Evolutionary conservation across 2,329 filamentous ascomycete genomes (phyloP).

Genomic region (Madurella mycetomatis): DNA sequence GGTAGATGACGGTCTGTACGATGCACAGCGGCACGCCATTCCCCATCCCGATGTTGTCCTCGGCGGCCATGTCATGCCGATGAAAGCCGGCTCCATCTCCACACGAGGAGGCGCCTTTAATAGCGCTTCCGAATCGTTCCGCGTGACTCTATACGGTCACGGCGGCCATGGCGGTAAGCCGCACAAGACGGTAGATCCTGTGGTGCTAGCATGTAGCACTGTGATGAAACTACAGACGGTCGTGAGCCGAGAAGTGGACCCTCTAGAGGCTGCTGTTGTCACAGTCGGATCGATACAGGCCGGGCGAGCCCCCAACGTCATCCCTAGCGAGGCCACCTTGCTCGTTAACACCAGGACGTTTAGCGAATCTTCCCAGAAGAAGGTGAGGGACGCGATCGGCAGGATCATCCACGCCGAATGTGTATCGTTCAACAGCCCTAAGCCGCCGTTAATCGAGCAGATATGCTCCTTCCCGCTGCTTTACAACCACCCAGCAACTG

Average conservation of each 20-base stretch:
- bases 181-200: constrained; percentile 42
- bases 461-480: too few species aligned
- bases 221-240: constrained; percentile 35
- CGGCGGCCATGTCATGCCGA: constrained; percentile 34
- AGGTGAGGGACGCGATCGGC: not conserved
- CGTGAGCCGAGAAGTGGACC: constrained; percentile 30
- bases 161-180: constrained; percentile 43
- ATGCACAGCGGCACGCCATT: too few species aligned
- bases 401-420: not conserved
- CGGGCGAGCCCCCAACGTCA: constrained; percentile 42
- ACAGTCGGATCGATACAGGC: constrained; percentile 41
- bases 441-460: too few species aligned
- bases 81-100: constrained; percentile 32
- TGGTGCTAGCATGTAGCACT: constrained; percentile 39
- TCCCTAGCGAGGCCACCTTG: constrained; percentile 35
- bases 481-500: too few species aligned
- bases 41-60: constrained; percentile 34
- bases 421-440: too few species aligned
- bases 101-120: constrained; percentile 26
- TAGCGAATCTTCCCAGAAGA: not conserved
- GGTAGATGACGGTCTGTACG: constrained; percentile 36
- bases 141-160: constrained; percentile 33
- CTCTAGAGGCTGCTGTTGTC: constrained; percentile 39
- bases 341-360: constrained; percentile 31
- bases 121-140: constrained; percentile 27